phyloP scores from a whole-genome alignment of 2,329 filamentous ascomycete species.

The Dothistroma septosporum region DNA sequence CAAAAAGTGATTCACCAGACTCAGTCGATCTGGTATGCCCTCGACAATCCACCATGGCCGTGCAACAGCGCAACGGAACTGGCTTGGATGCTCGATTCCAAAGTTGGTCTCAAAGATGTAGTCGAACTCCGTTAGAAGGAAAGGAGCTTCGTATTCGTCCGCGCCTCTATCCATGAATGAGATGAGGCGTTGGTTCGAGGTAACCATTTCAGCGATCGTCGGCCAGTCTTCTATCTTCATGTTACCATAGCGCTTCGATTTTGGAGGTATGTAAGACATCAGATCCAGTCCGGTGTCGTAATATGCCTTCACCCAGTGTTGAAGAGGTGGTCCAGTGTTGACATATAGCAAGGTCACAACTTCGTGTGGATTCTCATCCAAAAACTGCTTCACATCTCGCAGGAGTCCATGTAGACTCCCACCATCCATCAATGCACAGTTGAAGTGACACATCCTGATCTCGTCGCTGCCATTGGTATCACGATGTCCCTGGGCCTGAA shows the following conservation, averaged over 20 bases:
- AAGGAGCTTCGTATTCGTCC: slow-evolving; percentile 37
- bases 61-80: slow-evolving; percentile 37
- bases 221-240: slow-evolving; percentile 41
- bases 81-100: slow-evolving; percentile 32
- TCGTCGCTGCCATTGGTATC: slow-evolving; percentile 21
- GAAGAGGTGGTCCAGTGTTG: slow-evolving; percentile 44
- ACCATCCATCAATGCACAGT: slow-evolving; percentile 29
- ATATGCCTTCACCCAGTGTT: slow-evolving; percentile 46
- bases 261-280: slow-evolving; percentile 38
- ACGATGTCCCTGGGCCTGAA: slow-evolving; percentile 27
- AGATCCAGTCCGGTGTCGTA: slow-evolving; percentile 50
- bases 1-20: slow-evolving; percentile 47
- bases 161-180: slow-evolving; percentile 45
- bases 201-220: slow-evolving; percentile 41
- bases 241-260: slow-evolving; percentile 20
- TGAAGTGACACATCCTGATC: slow-evolving; percentile 28
- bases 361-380: slow-evolving; percentile 24
- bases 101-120: slow-evolving; percentile 48
- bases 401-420: slow-evolving; percentile 24
- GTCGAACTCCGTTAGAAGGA: slow-evolving; percentile 35
- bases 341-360: slow-evolving; percentile 30
- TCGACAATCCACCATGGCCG: slow-evolving; percentile 40
- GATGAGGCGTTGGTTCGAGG: slow-evolving; percentile 40
- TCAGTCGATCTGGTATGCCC: slow-evolving; percentile 40
- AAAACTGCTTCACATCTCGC: slow-evolving; percentile 14